These are phyloP conservation scores for Mortierella sp. DNA, from an alignment of 371 early-diverging fungal genomes.

Conservation along the genomic window DNA sequence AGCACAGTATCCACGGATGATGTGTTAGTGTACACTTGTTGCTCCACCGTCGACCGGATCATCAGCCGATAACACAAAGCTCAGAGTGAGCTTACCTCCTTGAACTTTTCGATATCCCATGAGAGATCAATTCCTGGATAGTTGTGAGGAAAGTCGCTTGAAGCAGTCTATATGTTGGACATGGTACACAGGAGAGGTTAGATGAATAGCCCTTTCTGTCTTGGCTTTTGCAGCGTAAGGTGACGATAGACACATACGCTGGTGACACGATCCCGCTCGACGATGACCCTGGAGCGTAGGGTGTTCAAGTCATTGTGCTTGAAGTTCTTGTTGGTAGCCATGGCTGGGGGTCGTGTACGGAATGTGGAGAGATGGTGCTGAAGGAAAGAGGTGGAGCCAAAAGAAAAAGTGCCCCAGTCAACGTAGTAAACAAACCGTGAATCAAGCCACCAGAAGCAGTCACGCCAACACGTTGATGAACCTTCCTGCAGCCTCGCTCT, in stretches of 20 bases:
- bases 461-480: too few species aligned
- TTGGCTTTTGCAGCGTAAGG: neutral
- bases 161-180: conserved; percentile 60
- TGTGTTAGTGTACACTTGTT: too few species aligned
- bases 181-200: neutral
- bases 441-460: too few species aligned
- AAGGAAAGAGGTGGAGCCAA: too few species aligned
- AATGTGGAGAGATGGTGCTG: too few species aligned
- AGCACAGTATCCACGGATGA: neutral
- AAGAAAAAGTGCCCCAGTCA: neutral
- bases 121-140: conserved; percentile 66
- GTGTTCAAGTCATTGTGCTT: conserved; percentile 53
- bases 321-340: conserved; percentile 48
- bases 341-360: conserved; percentile 8
- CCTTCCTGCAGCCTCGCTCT: too few species aligned
- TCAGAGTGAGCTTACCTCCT: conserved; percentile 63
- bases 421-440: too few species aligned
- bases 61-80: too few species aligned
- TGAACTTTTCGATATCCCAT: conserved; percentile 72
- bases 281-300: conserved; percentile 64
- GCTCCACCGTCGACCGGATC: too few species aligned
- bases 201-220: neutral
- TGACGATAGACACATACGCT: conserved; percentile 53
- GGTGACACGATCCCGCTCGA: conserved; percentile 69
- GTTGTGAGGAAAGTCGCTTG: conserved; percentile 72